A percentile compares a stretch with the other conserved stretches of the same genome.
These are phyloP conservation scores for Fraxinus albicans DNA, from an alignment of 305 asterid genomes.

Conservation along the genomic window DNA sequence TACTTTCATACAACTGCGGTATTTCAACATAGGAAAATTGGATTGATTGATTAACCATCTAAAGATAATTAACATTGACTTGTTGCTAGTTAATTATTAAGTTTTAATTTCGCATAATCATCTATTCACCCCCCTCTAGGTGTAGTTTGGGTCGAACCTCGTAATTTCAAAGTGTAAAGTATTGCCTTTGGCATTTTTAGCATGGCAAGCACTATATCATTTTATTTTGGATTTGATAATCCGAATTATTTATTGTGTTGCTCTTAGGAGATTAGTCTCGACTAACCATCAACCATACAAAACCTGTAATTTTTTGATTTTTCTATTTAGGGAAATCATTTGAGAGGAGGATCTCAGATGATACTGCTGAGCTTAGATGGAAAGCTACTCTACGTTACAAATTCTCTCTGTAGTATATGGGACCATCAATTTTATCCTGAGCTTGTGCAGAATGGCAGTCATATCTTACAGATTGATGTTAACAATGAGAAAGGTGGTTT, in stretches of 20 bases:
- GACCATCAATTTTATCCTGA: conserved; percentile 89
- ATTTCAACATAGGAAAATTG: no score
- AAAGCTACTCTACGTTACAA: conserved; percentile 73
- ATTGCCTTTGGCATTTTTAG: not conserved
- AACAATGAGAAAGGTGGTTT: conserved; percentile 81
- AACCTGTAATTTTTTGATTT: not conserved
- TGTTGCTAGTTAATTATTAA: no score
- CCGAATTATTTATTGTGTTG: not conserved
- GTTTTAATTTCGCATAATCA: no score
- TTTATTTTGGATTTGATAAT: not conserved
- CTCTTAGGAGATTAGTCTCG: not conserved
- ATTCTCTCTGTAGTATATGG: conserved; percentile 91
- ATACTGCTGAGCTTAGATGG: conserved; percentile 94
- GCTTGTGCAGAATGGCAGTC: conserved; percentile 68
- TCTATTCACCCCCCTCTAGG: no score
- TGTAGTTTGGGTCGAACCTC: no score
- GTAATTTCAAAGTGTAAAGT: not conserved
- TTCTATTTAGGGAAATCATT: conserved; percentile 51
- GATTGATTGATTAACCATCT: no score
- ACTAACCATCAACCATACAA: not conserved
- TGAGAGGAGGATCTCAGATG: conserved; percentile 96
- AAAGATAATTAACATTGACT: no score
- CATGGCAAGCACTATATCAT: not conserved
- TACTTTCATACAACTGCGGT: no score
- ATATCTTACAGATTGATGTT: conserved; percentile 80